Base-by-base conservation (phyloP, 164 flowering plant genomes). In the Macadamia integrifolia region DNA sequence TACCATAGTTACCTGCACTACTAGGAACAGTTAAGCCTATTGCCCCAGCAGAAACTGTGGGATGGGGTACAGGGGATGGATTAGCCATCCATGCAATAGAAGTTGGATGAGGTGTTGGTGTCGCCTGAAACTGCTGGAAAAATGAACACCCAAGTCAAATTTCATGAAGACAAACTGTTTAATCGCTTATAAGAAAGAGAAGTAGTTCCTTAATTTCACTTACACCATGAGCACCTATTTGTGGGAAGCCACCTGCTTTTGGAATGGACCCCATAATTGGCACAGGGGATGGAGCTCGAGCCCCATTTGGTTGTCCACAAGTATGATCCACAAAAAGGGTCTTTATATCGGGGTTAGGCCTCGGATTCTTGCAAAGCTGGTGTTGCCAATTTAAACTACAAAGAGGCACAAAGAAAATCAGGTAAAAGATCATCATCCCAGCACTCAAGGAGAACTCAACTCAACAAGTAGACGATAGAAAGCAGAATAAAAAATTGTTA, bases 31-130 rank as follows among this genome's bases (percentile, higher is more conserved):
- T 60, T 63, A 88, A 75, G 60, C 87, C 82, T 13, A 85, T 72
- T 29, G 88, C 84, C 5, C 82, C 90, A 15, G 80, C 84, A 75
- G 89, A 81, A 68, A 77, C 84, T 13, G 89, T 75, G 6, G 85
- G 89, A 42, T 85, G 87, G 62, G 88, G 84, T 17, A 82, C 82
- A 60, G 83, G 73, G 48, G 87, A 35, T 52, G 83, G 81, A 79
- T 76, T 86, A 1, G 76, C 60, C 71, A 73, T 69, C 79, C 80
- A 70, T 9, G 68, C 46, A 6, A 66, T 48, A 4, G 79, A 71
- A 10, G 66, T 13, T 61, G 55, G 74, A 58, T 62, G 44, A 10
- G 76, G 31, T 46, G 74, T 30, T 3, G 74, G n/a, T 50, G 72
- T 5, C 0, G 76, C 58, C 49, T 72, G 76, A 58, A 76, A 69